Evolutionary conservation across 2,329 filamentous ascomycete species (phyloP).

Genomic region (Botryotinia convoluta): DNA sequence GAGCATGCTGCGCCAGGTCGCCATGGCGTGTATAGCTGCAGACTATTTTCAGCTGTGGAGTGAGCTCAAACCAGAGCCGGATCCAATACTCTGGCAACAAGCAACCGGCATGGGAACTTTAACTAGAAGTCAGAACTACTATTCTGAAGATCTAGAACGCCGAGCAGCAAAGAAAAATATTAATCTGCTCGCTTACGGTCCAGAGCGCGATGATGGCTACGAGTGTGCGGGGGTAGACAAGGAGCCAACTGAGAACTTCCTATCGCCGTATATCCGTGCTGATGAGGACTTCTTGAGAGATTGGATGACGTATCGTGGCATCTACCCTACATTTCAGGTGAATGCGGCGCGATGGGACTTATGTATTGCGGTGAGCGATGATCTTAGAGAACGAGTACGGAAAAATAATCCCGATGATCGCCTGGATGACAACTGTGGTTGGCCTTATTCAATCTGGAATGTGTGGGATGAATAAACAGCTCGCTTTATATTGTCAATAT

Average conservation of each 20-base stretch:
- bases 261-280: not conserved
- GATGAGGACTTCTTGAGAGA: too few species aligned
- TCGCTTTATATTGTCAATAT: too few species aligned
- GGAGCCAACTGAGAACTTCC: not conserved
- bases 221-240: not conserved
- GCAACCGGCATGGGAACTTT: too few species aligned
- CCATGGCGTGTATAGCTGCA: not conserved
- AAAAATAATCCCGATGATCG: not conserved
- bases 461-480: too few species aligned
- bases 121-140: not conserved
- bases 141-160: not conserved
- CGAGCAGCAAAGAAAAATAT: not conserved
- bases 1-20: not conserved
- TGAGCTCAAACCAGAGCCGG: not conserved
- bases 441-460: not conserved
- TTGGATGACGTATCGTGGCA: too few species aligned
- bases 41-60: not conserved
- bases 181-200: not conserved
- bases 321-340: not conserved
- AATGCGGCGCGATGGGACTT: not conserved
- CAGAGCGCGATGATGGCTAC: too few species aligned
- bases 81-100: not conserved
- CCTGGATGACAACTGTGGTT: not conserved
- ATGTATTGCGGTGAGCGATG: not conserved
- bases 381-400: not conserved